Evolutionary conservation across 2,329 filamentous ascomycete species (phyloP).

Genomic region (Fusarium fujikuroi): DNA sequence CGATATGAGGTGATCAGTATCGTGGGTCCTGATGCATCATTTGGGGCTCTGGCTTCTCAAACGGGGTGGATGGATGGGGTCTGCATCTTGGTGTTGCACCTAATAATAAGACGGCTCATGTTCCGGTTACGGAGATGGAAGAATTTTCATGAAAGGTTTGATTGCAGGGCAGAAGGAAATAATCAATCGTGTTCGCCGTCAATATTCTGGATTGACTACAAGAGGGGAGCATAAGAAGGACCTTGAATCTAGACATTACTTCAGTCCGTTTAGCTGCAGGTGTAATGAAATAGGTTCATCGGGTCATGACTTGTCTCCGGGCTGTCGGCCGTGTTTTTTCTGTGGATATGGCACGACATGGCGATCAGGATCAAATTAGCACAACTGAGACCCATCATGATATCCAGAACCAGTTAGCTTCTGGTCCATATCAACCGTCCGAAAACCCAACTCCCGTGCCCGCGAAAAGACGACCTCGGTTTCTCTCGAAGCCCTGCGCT

Average conservation of each 20-base stretch:
- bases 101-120: conserved; percentile 2
- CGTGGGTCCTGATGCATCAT: conserved; percentile 26
- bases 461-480: conserved; percentile 39
- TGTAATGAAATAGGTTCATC: not conserved
- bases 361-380: conserved; percentile 13
- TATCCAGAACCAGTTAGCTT: conserved; percentile 29
- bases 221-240: not conserved
- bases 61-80: conserved; percentile 29
- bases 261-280: not conserved
- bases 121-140: conserved; percentile 9
- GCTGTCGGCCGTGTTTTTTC: conserved; percentile 6
- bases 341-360: conserved; percentile 12
- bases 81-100: not conserved
- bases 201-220: not conserved
- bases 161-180: not conserved
- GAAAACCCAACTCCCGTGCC: conserved; percentile 26
- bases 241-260: not conserved
- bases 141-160: not conserved
- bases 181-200: not conserved
- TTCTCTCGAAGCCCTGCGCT: conserved; percentile 20
- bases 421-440: conserved; percentile 20
- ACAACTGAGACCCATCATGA: conserved; percentile 19
- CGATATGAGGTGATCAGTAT: conserved; percentile 41
- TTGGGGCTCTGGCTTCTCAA: conserved; percentile 5
- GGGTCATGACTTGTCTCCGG: conserved; percentile 12